Conservation (phyloP, 148 eudicot genomes). For the Rhododendron vialii region DNA sequence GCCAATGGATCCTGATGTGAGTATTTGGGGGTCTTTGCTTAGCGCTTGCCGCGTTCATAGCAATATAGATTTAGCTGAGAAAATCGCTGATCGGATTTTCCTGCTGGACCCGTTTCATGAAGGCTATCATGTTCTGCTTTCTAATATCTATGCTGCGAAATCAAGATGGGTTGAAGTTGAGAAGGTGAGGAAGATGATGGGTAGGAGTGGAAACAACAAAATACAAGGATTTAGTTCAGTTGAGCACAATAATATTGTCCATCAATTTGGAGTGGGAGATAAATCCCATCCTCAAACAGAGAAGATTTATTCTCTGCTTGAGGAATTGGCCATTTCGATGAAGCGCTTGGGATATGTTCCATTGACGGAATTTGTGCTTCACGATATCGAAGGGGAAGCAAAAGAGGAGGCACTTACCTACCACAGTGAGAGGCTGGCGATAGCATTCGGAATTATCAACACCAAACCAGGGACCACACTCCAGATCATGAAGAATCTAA, state of each 20-base stretch:
- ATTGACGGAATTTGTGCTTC: conserved; percentile 16
- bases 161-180: conserved; percentile 14
- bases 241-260: conserved; percentile 8
- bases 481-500: conserved; percentile 17
- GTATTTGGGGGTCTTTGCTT: conserved; percentile 16
- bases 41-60: conserved; percentile 10
- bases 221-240: conserved; percentile 12
- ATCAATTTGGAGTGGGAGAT: conserved; percentile 16
- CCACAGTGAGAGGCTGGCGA: conserved; percentile 20
- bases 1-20: conserved; percentile 15
- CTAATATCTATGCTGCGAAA: conserved; percentile 21
- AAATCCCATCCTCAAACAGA: conserved; percentile 13
- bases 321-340: conserved; percentile 5
- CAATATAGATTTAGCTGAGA: conserved; percentile 12
- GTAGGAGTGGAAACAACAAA: background rate
- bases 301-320: conserved; percentile 10
- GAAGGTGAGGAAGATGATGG: conserved; percentile 14
- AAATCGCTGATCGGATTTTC: conserved; percentile 8
- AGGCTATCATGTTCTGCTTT: conserved; percentile 14
- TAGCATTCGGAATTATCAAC: conserved; percentile 13
- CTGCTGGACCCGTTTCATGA: conserved; percentile 11
- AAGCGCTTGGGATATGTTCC: conserved; percentile 14
- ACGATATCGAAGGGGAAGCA: conserved; percentile 15
- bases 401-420: conserved; percentile 13
- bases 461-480: conserved; percentile 10